Base-by-base conservation (phyloP, 1,284 basidiomycete genomes). In the Rhizoctonia solani region DNA sequence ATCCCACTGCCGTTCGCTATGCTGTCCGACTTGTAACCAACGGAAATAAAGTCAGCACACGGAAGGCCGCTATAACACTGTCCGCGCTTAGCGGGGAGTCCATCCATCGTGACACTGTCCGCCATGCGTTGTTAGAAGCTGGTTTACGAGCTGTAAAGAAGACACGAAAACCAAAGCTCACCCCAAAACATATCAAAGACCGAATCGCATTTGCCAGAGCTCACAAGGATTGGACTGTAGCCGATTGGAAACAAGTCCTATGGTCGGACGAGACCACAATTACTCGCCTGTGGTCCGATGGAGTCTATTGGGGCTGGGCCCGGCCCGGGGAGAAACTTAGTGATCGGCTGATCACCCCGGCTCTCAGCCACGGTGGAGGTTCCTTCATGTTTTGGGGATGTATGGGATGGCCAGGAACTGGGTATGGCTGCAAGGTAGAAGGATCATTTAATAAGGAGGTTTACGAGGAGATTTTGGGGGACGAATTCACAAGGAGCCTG, bases 221-320 rank as follows among this genome's bases (percentile, higher is more conserved):
- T 27, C 66, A 67, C 55, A 3, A 27, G 21, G 14, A 66, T 30
- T 66, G 61, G 49, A 66, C 53, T n/a, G n/a, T n/a, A 2, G 59
- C 27, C 16, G 59, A 54, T 39, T 65, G 59, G 59, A 14, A 14
- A 13, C 49, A n/a, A 0, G 59, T 65, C 30, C 49, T 65, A 11
- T 65, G 59, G 59, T 65, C 49, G 8, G 59, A 65, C 21, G 37
- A 65, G 59, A 65, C 59, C 49, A 65, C 52, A 21, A 44, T 65
- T 41, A 65, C 52, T 32, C 14, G 39, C 0, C 14, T 65, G 1
- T 47, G 59, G 37, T 65, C 59, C 27, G 59, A 65, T 44, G 59
- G 59, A 19, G 9, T 65, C 1, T 13, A 44, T 1, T 54, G 49
- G 59, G 49, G 9, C 19, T 65, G 59, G 49, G n/a, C 30, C 16